A percentile compares a stretch with the other conserved stretches of the same genome.
These are phyloP conservation scores for Spergularia marina DNA, from an alignment of 148 eudicot genomes.

Conservation along the genomic window DNA sequence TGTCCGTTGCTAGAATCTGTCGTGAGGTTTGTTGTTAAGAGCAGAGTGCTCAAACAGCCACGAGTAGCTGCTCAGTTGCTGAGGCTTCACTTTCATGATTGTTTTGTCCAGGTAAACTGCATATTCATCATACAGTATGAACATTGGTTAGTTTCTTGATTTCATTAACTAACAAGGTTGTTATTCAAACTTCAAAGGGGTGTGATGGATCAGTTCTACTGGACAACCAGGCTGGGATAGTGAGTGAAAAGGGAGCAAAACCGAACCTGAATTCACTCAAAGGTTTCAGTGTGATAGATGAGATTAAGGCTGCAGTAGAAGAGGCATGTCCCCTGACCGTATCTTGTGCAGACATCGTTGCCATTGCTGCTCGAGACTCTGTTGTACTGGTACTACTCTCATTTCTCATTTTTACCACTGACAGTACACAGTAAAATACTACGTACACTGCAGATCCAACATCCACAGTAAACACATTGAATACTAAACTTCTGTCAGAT, in stretches of 20 bases:
- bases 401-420: not conserved
- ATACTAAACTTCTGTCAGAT: too few species aligned
- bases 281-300: constrained; percentile 60
- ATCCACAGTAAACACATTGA: not conserved
- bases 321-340: constrained; percentile 59
- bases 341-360: constrained; percentile 75
- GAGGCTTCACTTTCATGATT: constrained; percentile 68
- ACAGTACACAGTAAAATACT: too few species aligned
- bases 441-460: not conserved
- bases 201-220: constrained; percentile 67
- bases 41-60: constrained; percentile 50
- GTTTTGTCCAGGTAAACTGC: constrained; percentile 55
- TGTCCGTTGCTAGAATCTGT: constrained; percentile 52
- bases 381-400: constrained; percentile 45
- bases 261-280: constrained; percentile 51
- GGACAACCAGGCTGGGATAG: constrained; percentile 43
- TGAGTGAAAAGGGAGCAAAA: constrained; percentile 56
- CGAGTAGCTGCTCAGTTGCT: constrained; percentile 62
- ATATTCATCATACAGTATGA: too few species aligned
- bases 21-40: constrained; percentile 45
- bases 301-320: constrained; percentile 54
- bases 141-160: not conserved
- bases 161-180: not conserved
- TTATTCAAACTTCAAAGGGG: constrained; percentile 37
- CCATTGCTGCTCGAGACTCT: constrained; percentile 66